Base-by-base conservation (phyloP, 1,284 basidiomycete species). In the Boletus coffeatus region DNA sequence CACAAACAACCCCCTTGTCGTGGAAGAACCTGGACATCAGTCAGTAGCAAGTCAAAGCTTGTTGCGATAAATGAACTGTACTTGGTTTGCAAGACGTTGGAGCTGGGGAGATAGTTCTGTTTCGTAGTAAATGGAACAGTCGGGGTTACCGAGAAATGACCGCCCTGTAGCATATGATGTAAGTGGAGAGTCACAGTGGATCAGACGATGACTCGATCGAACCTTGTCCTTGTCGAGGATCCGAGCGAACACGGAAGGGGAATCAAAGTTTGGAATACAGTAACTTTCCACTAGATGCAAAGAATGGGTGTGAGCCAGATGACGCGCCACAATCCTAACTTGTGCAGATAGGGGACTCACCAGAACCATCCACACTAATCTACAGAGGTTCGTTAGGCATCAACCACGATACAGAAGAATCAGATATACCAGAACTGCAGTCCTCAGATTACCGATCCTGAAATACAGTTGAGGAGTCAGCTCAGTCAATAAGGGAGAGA, bases 211-310 rank as follows among this genome's bases (percentile, higher is more conserved):
- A 58, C 14, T 56, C 18, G 25, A 9, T 16, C 68, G 4, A 32
- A 81, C 79, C 82, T 90, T 92, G 74, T 92, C 79, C 71, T 92
- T 92, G 77, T 93, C 91, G 4, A 94, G 80, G 68, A 94, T 92
- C 13, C 92, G 84, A 6, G 93, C 94, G 68, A 96, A 97, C 43
- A 97, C 81, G 13, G 89, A 90, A 8, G 94, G 94, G 4, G 92
- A 95, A 75, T 97, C 94, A 72, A 97, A 97, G 79, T 95, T 83
- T 1, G 94, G 94, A 11, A 95, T 82, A 69, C 94, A 96, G 74
- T 95, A 93, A 67, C 90, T 92, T 72, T 96, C 90, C 67, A 93
- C 89, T 90, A 66, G n/a, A 52, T 58, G 41, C 2, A 41, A 46
- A 59, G 10, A 41, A 25, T 34, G 52, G 29, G 16, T 8, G 29